A percentile compares a stretch with the other conserved stretches of the same genome.
Conservation (phyloP, 139 green algal genomes). For the Coccomyxa sp. region DNA sequence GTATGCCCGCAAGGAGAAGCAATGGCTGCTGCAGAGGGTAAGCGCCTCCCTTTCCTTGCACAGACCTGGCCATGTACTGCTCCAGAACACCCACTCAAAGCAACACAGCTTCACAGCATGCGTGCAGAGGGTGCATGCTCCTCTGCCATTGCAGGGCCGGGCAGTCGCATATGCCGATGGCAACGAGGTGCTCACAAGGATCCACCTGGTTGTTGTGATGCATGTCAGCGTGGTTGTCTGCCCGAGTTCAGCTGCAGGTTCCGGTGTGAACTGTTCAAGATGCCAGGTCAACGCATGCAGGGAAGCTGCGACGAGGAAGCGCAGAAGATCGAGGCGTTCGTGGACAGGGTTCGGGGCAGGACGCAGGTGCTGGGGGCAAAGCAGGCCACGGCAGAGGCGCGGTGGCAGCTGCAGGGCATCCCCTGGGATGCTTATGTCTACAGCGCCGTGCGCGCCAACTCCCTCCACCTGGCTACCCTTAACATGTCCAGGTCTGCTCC, state of each 20-base stretch:
- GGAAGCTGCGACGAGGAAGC: conserved; percentile 19
- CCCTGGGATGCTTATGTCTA: conserved; percentile 39
- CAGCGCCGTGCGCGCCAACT: conserved; percentile 18
- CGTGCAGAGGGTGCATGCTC: too few relatives aligned
- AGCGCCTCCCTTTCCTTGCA: not conserved
- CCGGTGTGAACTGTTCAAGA: too few relatives aligned
- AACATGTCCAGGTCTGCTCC: conserved; percentile 27
- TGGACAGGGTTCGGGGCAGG: conserved; percentile 10
- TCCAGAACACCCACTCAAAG: too few relatives aligned
- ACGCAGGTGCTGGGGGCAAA: not conserved
- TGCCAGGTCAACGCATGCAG: not conserved
- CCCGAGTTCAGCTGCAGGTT: too few relatives aligned
- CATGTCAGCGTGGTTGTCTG: too few relatives aligned
- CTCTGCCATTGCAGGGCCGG: too few relatives aligned
- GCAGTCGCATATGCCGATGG: too few relatives aligned
- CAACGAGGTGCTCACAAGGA: too few relatives aligned
- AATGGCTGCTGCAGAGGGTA: conserved; percentile 20
- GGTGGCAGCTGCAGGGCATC: conserved; percentile 27
- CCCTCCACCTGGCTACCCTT: conserved; percentile 26
- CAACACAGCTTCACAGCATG: too few relatives aligned
- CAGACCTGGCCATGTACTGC: too few relatives aligned
- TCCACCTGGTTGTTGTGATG: too few relatives aligned
- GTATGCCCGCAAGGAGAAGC: not conserved
- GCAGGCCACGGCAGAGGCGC: conserved; percentile 3
- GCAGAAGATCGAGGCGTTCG: conserved; percentile 15